Evolutionary conservation across 768 basidiomycete genomes (phyloP), one percentile per base, ranked within the genome.

Genomic region (Pisolithus albus): DNA sequence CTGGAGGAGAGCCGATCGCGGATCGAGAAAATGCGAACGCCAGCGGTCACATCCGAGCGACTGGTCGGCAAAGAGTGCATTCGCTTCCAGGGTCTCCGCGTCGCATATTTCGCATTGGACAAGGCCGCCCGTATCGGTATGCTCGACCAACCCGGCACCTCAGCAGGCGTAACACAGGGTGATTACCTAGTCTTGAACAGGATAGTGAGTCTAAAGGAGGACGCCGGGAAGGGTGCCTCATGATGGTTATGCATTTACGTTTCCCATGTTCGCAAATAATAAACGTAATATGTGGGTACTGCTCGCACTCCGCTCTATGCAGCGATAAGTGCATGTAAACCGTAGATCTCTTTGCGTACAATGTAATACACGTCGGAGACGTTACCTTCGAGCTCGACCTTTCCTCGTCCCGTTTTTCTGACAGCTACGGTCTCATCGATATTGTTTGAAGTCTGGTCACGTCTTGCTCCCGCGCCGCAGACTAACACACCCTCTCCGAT

Each of bases 401-500:
- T 82, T 1, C 92, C 93, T 58, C 84, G 80, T 3, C 78, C 90
- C 21, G 85, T 77, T 75, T 98, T 99, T 58, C 86, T 75, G 26
- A 98, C 95, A 0, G 92, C 86, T 5, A 97, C 93, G 3, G 83
- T 79, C 49, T 86, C 83, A 53, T 79, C 76, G 28, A 80, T 62
- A 30, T 72, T 60, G 49, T 80, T 77, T 32, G 74, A 64, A 26
- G 69, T 64, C 42, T 70, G 62, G 54, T 59, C 57, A 63, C 70
- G 56, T 65, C 70, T 79, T 16, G 76, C 82, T 32, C 75, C 81
- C 7, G 76, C 73, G 37, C 84, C 86, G 62, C 96, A 99, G 34
- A 99, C 79, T 26, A 99, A 75, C 8, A 95, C 88, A 72, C 96
- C 96, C 70, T 98, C 95, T 21, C 95, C 95, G n/a, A 93, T 85